Base-by-base conservation (phyloP, 352 stramenopile species). In the Phytophthora podocarpi region DNA sequence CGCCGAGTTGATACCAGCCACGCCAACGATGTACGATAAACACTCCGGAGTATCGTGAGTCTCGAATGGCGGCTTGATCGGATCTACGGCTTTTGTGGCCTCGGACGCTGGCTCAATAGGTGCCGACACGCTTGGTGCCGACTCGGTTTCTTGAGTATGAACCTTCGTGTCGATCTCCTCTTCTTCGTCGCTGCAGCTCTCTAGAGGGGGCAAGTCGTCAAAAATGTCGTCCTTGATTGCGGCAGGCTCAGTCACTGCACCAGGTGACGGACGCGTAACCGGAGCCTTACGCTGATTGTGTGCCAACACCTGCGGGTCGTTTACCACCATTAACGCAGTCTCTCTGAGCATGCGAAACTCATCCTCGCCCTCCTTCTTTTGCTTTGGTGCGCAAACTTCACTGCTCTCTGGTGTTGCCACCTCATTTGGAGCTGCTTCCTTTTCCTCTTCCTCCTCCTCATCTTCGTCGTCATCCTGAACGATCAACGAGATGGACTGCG, bases 251-350 rank as follows among this genome's bases (percentile, higher is more conserved):
- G 52, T 63, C 36, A 62, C 26, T 40, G 28, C 13, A 24, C 41
- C 13, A 21, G 23, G 26, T 23, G 21, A 20, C 13, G 49, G 9
- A 5, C 9, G 24, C 8, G 42, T 35, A 5, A 18, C 48, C 61
- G 34, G 54, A 15, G 32, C 5, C 16, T 59, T 20, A 18, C 32
- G 61, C 24, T 46, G 34, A 50, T 21, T 16, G 28, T 49, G 31
- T 32, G 59, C 53, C 5, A 69, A 46, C 7, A 76, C 32, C 12
- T 87, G 67, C 10, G 84, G 78, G 26, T 93, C 82, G 21, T 91
- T 80, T 21, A 67, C 63, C 16, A 90, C 78, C 78, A 91, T 91
- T 18, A 84, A n/a, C 12, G 80, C 76, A 3, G 70, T 89, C 52
- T 93, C 81, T 18, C 78, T 51, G 0, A 93, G 61, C 74, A 80